These are phyloP conservation scores for Apiotrichum porosum DNA, from an alignment of 1,284 basidiomycete species.

Conservation along the genomic window DNA sequence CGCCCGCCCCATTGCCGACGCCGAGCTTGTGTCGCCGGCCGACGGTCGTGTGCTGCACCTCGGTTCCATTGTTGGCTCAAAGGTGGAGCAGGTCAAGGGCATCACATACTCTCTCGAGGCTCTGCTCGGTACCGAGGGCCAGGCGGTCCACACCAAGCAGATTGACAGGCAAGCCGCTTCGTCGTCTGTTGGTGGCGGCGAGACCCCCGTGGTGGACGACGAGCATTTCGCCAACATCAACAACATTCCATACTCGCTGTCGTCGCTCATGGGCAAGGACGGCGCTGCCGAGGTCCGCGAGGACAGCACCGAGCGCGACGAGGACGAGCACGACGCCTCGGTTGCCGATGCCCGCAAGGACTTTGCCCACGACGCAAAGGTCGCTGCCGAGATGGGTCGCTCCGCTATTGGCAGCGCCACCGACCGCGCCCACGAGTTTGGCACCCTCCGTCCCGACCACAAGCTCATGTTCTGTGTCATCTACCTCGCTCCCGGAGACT, in stretches of 20 bases:
- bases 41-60: conserved; percentile 92
- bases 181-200: conserved; percentile 48
- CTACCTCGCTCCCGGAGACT: conserved; percentile 97
- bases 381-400: conserved; percentile 42
- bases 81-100: conserved; percentile 96
- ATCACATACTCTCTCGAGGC: conserved; percentile 94
- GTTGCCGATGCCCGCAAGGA: conserved; percentile 39
- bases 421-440: conserved; percentile 49
- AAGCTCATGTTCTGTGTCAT: conserved; percentile 89
- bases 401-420: conserved; percentile 55
- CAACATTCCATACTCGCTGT: conserved; percentile 90
- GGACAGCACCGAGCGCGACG: conserved; percentile 9
- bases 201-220: conserved; percentile 52
- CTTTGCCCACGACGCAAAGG: conserved; percentile 60
- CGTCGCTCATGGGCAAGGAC: conserved; percentile 63
- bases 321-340: conserved; percentile 37
- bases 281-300: conserved; percentile 22
- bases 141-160: conserved; percentile 21
- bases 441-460: conserved; percentile 56
- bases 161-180: conserved; percentile 17
- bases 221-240: conserved; percentile 92
- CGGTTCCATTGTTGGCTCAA: conserved; percentile 72
- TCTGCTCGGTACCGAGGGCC: conserved; percentile 62
- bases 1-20: conserved; percentile 70
- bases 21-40: conserved; percentile 81